Percentiles rank a stretch among this genome's conserved stretches.
phyloP scores from a whole-genome alignment of 345 rosid genomes.

The Stellera chamaejasme region DNA sequence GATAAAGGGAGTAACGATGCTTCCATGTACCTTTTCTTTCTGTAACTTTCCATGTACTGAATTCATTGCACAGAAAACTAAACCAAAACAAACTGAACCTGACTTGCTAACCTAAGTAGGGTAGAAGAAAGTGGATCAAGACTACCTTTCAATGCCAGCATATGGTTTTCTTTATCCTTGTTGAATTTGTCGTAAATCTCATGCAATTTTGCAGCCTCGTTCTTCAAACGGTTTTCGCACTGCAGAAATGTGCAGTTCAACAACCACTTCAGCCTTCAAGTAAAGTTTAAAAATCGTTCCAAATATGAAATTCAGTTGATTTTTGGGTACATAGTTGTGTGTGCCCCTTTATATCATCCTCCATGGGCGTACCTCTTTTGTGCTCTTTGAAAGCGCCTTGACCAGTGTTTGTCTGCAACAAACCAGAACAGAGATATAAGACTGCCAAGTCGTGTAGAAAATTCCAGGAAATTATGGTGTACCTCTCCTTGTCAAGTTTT shows the following conservation, averaged over 20 bases:
- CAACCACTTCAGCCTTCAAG: not conserved
- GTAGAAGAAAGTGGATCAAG: not conserved
- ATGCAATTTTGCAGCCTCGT: constrained; percentile 57
- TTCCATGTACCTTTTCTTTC: no score
- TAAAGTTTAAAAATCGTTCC: not conserved
- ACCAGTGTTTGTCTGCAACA: constrained; percentile 50
- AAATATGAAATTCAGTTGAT: not conserved
- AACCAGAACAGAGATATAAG: constrained; percentile 5
- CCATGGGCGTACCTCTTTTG: constrained; percentile 57
- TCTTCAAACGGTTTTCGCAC: constrained; percentile 63
- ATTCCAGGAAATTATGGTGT: constrained; percentile 8
- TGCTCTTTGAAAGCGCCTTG: constrained; percentile 61
- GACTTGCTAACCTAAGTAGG: no score
- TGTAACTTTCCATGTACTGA: no score
- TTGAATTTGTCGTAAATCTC: constrained; percentile 51
- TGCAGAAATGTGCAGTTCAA: constrained; percentile 20
- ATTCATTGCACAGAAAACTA: not conserved
- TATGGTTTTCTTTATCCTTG: constrained; percentile 51
- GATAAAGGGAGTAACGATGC: no score
- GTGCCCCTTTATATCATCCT: no score
- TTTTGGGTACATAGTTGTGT: no score
- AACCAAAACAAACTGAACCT: not conserved
- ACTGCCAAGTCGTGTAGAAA: not conserved
- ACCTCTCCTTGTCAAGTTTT: constrained; percentile 81
- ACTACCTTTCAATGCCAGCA: constrained; percentile 53